phyloP scores from a whole-genome alignment of 495 filamentous ascomycete species.

The Chaetomidium leptoderma region DNA sequence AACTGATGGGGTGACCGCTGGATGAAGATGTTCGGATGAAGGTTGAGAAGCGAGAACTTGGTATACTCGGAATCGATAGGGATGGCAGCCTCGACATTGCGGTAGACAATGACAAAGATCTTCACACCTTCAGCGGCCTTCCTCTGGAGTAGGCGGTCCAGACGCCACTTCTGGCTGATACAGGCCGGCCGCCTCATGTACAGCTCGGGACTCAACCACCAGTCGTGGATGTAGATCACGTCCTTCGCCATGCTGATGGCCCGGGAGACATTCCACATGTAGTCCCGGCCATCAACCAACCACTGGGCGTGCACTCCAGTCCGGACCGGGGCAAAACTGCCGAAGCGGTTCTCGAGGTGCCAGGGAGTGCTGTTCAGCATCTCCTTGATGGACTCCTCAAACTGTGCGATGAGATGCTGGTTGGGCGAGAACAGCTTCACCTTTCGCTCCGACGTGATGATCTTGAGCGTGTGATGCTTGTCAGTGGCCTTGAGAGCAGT shows the following conservation, averaged over 20 bases:
- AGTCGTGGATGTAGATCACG: conserved; percentile 99
- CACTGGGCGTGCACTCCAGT: conserved; percentile 87
- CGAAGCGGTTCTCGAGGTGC: conserved; percentile 79
- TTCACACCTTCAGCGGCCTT: conserved; percentile 96
- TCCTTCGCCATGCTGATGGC: conserved; percentile 97
- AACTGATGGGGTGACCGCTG: conserved; percentile 96
- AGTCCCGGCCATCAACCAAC: conserved; percentile 94
- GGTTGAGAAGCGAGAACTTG: conserved; percentile 92
- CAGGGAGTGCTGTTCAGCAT: conserved; percentile 80
- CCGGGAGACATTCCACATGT: conserved; percentile 98
- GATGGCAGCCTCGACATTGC: conserved; percentile 95
- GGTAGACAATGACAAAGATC: conserved; percentile 96
- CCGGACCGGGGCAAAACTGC: conserved; percentile 88
- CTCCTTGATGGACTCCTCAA: conserved; percentile 82
- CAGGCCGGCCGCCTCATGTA: conserved; percentile 94
- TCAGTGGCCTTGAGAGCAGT: conserved; percentile 53
- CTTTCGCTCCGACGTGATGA: conserved; percentile 83
- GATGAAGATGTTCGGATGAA: conserved; percentile 94
- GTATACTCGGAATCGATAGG: conserved; percentile 99
- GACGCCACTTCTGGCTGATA: conserved; percentile 97
- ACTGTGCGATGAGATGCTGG: conserved; percentile 82
- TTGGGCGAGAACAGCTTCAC: conserved; percentile 89
- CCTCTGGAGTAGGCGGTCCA: conserved; percentile 88
- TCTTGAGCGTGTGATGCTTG: conserved; percentile 78
- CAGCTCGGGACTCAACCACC: conserved; percentile 96